These are phyloP conservation scores for Nakataea oryzae DNA, from an alignment of 2,329 filamentous ascomycete genomes.

Conservation along the genomic window DNA sequence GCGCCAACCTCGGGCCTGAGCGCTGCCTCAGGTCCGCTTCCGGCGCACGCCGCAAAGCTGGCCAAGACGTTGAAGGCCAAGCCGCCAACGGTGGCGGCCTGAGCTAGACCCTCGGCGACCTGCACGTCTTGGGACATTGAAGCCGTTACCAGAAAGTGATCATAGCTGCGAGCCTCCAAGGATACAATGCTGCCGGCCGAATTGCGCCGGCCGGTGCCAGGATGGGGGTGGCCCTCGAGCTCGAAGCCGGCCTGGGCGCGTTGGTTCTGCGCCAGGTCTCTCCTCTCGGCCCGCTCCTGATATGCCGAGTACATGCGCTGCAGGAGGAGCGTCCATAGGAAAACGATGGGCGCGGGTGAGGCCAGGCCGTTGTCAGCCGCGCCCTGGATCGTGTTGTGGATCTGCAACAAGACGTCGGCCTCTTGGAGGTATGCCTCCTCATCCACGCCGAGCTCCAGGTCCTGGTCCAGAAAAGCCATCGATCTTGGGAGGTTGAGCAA, in stretches of 20 bases:
- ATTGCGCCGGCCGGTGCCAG: conserved; percentile 36
- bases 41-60: conserved; percentile 36
- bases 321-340: conserved; percentile 73
- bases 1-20: conserved; percentile 48
- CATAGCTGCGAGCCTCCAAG: conserved; percentile 49
- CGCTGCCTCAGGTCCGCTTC: conserved; percentile 31
- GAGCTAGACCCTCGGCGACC: conserved; percentile 39
- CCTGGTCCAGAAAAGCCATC: conserved; percentile 43
- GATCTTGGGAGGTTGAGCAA: conserved; percentile 58
- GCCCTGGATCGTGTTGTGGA: conserved; percentile 61
- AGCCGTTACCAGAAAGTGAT: conserved; percentile 42
- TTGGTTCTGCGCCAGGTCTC: conserved; percentile 47
- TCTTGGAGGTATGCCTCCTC: conserved; percentile 57
- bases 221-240: conserved; percentile 26
- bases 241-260: conserved; percentile 47
- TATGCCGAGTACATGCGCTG: conserved; percentile 57
- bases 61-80: conserved; percentile 43
- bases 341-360: conserved; percentile 61
- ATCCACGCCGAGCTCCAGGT: conserved; percentile 28
- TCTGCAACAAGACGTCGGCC: conserved; percentile 55
- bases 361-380: conserved; percentile 45
- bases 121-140: conserved; percentile 40
- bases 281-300: conserved; percentile 48
- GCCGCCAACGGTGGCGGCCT: conserved; percentile 35
- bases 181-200: conserved; percentile 53